Evolutionary conservation across 768 basidiomycete genomes (phyloP), one percentile per base, ranked within the genome.

Genomic region (Panaeolus papilionaceus): DNA sequence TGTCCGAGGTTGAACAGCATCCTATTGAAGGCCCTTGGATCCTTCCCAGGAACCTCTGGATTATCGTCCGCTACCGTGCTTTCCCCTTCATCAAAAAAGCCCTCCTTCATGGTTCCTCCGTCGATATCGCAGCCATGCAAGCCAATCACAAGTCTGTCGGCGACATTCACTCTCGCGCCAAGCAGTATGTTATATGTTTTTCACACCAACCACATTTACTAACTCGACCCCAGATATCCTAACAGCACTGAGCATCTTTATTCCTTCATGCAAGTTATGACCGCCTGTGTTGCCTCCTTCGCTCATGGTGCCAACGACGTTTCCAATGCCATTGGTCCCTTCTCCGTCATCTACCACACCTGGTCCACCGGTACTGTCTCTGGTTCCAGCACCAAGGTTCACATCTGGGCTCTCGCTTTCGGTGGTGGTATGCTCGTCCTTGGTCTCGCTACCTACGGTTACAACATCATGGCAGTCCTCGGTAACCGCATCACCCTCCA

Each of bases 231-330:
- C 7, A 74, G 75, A 54, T 76, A 75, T 62, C 72, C 73, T 49
- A 77, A 77, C 66, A 73, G 75, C 47, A 75, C 74, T 39, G 76
- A 77, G 69, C 76, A 77, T 49, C 66, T 77, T n/a, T 77, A 73
- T 71, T 72, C 71, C 23, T 77, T 77, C 71, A 68, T 77, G 37
- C 76, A 77, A 71, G 75, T 77, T 38, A 69, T 77, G 68, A 77
- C 75, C 33, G 76, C 76, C 26, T 77, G 76, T 61, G 72, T 73
- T 20, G 75, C 76, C 54, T 75, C 75, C 28, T 77, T 77, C 64
- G 75, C 76, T 7, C 76, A 77, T 42, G 76, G 76, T 16, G 68
- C 75, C 47, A 77, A 77, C 54, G 76, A 77, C 58, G 73, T 77
- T 1, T 72, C 71, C n/a, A 77, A 75, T 23, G 76, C 76, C 38